Conservation (phyloP, 352 stramenopile genomes). For the Pythium diclinum region DNA sequence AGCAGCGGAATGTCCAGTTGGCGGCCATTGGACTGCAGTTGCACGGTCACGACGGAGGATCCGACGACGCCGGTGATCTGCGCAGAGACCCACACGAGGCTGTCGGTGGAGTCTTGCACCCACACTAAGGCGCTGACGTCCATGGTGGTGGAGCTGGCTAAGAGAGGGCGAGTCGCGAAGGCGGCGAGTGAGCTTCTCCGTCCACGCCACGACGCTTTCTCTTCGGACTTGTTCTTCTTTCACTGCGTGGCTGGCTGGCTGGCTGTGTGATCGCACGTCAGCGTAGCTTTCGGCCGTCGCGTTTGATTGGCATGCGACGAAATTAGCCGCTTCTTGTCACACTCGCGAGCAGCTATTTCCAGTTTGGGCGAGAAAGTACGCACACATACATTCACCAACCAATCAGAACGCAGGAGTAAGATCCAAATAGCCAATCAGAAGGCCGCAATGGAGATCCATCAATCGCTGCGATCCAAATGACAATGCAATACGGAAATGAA, state of each 20-base stretch:
- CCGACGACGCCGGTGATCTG: constrained; percentile 16
- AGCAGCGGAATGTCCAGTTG: constrained; percentile 37
- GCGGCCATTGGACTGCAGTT: constrained; percentile 10
- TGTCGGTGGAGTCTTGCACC: constrained; percentile 49
- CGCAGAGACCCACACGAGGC: constrained; percentile 61
- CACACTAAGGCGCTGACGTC: constrained; percentile 71
- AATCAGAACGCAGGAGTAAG: constrained; percentile 6
- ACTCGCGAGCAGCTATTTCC: constrained; percentile 4
- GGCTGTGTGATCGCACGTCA: neutral
- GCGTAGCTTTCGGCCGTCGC: neutral
- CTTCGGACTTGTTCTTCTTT: neutral
- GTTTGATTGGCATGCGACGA: constrained; percentile 6
- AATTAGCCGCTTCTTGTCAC: constrained; percentile 1
- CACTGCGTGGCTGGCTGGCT: neutral
- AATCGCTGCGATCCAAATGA: neutral
- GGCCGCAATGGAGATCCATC: neutral
- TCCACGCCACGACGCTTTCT: neutral
- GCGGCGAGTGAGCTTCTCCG: neutral
- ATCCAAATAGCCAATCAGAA: neutral
- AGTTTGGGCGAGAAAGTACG: constrained; percentile 1
- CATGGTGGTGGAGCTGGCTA: constrained; percentile 33
- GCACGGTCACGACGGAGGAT: constrained; percentile 6
- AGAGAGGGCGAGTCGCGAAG: neutral
- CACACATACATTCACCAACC: neutral
- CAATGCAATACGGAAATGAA: neutral